These are phyloP conservation scores for Salix suchowensis DNA, from an alignment of 345 rosid species.

Conservation along the genomic window DNA sequence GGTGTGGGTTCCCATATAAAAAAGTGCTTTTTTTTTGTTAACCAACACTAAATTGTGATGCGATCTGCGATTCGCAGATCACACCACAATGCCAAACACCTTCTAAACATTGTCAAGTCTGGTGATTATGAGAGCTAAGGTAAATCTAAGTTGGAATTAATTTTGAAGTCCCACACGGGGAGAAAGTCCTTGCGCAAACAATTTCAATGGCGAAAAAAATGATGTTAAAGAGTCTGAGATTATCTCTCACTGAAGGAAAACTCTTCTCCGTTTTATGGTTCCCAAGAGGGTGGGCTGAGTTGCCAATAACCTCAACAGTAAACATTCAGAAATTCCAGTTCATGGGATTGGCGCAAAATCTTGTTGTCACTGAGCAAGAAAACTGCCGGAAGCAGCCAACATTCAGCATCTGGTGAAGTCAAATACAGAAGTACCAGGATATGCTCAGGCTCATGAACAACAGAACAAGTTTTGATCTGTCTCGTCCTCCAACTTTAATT, in stretches of 20 bases:
- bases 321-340: constrained; percentile 37
- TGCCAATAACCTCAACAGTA: constrained; percentile 38
- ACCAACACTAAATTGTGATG: no score
- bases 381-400: background rate
- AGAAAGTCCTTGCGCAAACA: constrained; percentile 41
- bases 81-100: no score
- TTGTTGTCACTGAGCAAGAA: constrained; percentile 6
- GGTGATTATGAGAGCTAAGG: no score
- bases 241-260: constrained; percentile 26
- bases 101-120: no score
- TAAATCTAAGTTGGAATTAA: no score
- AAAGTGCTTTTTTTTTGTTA: no score
- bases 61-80: no score
- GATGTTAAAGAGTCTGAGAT: constrained; percentile 32
- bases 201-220: constrained; percentile 12
- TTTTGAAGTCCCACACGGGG: constrained; percentile 26
- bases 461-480: constrained; percentile 19
- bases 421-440: background rate
- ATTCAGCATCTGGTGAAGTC: background rate
- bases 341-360: constrained; percentile 24
- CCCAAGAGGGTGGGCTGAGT: constrained; percentile 38
- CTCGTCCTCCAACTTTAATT: constrained; percentile 28
- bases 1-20: no score
- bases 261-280: constrained; percentile 35
- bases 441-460: background rate